A percentile compares a stretch with the other conserved stretches of the same genome.
phyloP scores from a whole-genome alignment of 2,329 filamentous ascomycete genomes.

The Botryotinia narcissicola region DNA sequence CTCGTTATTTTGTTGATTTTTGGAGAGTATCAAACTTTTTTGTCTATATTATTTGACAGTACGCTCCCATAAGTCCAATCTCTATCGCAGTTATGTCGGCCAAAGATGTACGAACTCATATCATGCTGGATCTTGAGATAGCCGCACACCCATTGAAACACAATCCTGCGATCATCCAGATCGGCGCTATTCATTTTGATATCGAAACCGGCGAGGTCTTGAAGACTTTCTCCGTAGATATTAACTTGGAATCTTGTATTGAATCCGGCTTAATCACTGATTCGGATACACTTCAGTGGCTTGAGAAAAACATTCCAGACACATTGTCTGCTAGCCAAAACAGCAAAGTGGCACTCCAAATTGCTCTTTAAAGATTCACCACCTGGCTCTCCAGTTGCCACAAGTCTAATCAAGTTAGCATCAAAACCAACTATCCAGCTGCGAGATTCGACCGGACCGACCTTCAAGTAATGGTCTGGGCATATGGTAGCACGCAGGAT shows the following conservation, averaged over 20 bases:
- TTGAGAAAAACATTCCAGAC: background rate
- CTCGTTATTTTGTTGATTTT: background rate
- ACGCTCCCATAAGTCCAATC: background rate
- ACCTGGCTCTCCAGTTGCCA: background rate
- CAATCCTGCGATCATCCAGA: slow-evolving; percentile 14
- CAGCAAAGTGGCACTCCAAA: background rate
- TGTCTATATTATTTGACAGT: background rate
- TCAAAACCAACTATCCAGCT: background rate
- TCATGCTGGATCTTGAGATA: slow-evolving; percentile 16
- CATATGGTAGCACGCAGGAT: slow-evolving; percentile 9
- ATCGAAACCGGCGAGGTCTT: background rate
- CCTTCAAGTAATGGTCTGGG: slow-evolving; percentile 10
- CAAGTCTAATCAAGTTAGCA: background rate
- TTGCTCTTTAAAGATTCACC: background rate
- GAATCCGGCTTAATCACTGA: background rate
- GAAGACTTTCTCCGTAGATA: background rate
- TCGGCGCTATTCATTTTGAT: slow-evolving; percentile 10
- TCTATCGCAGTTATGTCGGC: background rate
- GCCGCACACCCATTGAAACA: background rate
- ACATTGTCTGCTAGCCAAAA: slow-evolving; percentile 3
- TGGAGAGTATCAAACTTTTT: background rate
- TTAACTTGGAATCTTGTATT: slow-evolving; percentile 5
- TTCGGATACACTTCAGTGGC: background rate
- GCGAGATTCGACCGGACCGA: background rate
- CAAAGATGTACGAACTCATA: slow-evolving; percentile 9